phyloP scores from a whole-genome alignment of 495 filamentous ascomycete species.

The Mycothermus thermophilus region DNA sequence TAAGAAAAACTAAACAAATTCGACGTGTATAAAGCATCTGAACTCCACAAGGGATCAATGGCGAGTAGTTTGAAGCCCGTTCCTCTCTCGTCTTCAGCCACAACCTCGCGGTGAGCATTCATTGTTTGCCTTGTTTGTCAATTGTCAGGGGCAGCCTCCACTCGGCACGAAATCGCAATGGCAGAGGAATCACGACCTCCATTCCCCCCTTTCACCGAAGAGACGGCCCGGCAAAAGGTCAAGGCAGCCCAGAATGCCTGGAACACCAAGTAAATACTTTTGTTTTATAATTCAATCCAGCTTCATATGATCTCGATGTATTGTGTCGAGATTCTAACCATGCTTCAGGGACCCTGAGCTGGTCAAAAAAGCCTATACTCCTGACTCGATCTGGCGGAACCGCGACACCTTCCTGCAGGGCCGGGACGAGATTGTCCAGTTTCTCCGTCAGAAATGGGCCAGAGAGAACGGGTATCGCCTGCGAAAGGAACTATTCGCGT shows the following conservation, averaged over 20 bases:
- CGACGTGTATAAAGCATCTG: too few species aligned
- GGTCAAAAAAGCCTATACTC: conserved; percentile 63
- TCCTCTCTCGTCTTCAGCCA: too few species aligned
- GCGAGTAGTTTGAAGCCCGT: too few species aligned
- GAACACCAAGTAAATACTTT: conserved; percentile 53
- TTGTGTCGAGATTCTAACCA: neutral
- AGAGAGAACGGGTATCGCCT: conserved; percentile 60
- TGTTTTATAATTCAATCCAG: neutral
- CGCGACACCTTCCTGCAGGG: conserved; percentile 57
- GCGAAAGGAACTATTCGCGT: conserved; percentile 79
- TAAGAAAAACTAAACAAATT: too few species aligned
- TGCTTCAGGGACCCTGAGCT: conserved; percentile 42
- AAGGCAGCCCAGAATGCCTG: conserved; percentile 76
- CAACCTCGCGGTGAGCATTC: too few species aligned
- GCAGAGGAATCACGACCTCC: conserved; percentile 22
- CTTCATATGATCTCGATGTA: neutral
- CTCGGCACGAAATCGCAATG: too few species aligned
- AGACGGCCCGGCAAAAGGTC: conserved; percentile 63
- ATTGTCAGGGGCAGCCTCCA: too few species aligned
- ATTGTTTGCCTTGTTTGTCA: too few species aligned
- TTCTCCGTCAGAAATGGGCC: conserved; percentile 66
- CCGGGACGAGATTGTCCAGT: conserved; percentile 51
- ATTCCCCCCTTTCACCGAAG: conserved; percentile 66
- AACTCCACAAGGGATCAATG: too few species aligned
- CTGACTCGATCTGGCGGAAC: conserved; percentile 73